These are phyloP conservation scores for Globisporangium heterothallicum DNA, from an alignment of 352 stramenopile genomes.

Conservation along the genomic window DNA sequence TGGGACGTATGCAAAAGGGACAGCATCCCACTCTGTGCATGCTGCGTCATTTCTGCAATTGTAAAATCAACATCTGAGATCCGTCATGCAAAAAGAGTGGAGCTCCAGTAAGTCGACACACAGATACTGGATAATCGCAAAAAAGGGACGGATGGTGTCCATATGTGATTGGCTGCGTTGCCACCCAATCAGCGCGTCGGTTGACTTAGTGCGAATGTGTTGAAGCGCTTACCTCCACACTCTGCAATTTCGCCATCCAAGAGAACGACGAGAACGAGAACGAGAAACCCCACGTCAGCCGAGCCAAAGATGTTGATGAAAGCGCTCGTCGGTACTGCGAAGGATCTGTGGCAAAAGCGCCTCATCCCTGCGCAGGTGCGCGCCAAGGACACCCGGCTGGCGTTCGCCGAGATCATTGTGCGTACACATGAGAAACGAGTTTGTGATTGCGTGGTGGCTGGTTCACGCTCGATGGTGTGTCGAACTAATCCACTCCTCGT, in stretches of 20 bases:
- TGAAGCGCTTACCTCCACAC: not conserved
- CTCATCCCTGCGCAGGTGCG: slow-evolving; percentile 39
- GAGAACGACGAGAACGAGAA: not conserved
- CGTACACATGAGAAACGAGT: too few species aligned
- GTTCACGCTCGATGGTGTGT: too few species aligned
- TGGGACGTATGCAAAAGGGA: too few species aligned
- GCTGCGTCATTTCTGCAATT: too few species aligned
- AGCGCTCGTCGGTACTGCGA: slow-evolving; percentile 31
- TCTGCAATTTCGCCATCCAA: not conserved
- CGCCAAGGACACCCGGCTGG: slow-evolving; percentile 42
- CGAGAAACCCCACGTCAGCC: too few species aligned
- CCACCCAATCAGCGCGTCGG: not conserved
- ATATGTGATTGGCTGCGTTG: not conserved
- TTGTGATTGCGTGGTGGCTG: too few species aligned
- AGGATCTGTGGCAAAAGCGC: slow-evolving; percentile 38
- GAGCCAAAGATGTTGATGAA: slow-evolving; percentile 27
- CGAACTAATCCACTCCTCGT: not conserved
- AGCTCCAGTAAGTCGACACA: not conserved
- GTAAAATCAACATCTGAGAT: too few species aligned
- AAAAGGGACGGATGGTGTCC: not conserved
- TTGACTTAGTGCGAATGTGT: not conserved
- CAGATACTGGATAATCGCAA: too few species aligned
- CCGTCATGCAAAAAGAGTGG: not conserved
- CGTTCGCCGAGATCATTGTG: slow-evolving; percentile 60
- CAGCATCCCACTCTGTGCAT: too few species aligned